phyloP scores from a whole-genome alignment of 2,329 filamentous ascomycete species.

The Nannizziopsis arthrosporioides region DNA sequence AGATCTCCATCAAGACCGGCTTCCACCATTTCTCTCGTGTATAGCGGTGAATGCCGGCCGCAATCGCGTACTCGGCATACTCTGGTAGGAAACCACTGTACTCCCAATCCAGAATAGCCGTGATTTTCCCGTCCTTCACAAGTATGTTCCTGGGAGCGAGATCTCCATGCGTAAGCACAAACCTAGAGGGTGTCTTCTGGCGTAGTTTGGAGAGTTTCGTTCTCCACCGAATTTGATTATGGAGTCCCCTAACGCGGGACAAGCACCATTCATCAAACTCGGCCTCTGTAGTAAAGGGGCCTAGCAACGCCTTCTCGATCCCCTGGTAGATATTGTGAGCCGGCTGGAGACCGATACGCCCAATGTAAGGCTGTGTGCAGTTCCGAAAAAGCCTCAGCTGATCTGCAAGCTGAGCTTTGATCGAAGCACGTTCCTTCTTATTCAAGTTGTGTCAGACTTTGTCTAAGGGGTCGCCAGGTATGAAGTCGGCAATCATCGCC shows the following conservation, averaged over 20 bases:
- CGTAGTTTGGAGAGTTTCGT: background rate
- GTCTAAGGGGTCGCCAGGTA: conserved; percentile 10
- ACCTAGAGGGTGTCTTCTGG: background rate
- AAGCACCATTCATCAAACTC: conserved; percentile 14
- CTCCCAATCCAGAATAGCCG: conserved; percentile 12
- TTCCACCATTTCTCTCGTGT: conserved; percentile 5
- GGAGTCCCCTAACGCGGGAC: background rate
- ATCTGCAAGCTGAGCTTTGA: conserved; percentile 7
- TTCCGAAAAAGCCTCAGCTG: conserved; percentile 12
- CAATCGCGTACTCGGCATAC: conserved; percentile 11
- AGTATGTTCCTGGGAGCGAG: conserved; percentile 27
- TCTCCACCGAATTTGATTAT: background rate
- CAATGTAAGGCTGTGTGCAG: conserved; percentile 16
- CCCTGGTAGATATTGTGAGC: conserved; percentile 13
- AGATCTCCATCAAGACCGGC: conserved; percentile 1
- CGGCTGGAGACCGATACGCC: conserved; percentile 12
- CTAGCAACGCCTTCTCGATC: conserved; percentile 12
- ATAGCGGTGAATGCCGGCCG: background rate
- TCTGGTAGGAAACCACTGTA: conserved; percentile 4
- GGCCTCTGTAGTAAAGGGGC: conserved; percentile 14
- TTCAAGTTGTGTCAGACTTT: conserved; percentile 8
- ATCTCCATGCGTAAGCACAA: conserved; percentile 25
- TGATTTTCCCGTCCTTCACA: conserved; percentile 18
- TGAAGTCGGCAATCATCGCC: conserved; percentile 10
- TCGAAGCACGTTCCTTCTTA: conserved; percentile 4